Evolutionary conservation across 495 filamentous ascomycete species (phyloP).

Genomic region (Podospora sp.): DNA sequence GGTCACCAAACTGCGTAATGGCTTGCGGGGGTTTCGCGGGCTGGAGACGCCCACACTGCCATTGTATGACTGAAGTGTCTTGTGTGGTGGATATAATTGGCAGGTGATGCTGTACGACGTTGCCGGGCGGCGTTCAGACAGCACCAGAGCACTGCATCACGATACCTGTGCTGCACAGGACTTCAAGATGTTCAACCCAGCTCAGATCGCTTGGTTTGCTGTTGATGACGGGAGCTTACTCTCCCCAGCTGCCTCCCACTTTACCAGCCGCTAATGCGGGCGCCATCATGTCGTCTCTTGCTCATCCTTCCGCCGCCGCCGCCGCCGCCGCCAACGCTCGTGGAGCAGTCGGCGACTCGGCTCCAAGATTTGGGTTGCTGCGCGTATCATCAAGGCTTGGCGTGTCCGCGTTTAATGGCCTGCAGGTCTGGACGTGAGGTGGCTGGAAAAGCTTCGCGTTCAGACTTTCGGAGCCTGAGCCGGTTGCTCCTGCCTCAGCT

Average conservation of each 20-base stretch:
- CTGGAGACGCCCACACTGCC: neutral
- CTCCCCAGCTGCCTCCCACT: constrained; percentile 6
- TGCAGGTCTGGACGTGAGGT: constrained; percentile 18
- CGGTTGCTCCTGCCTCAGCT: neutral
- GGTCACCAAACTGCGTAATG: no score
- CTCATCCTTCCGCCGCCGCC: constrained; percentile 20
- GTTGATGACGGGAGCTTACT: constrained; percentile 4
- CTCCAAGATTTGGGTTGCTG: constrained; percentile 34
- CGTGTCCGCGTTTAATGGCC: constrained; percentile 40
- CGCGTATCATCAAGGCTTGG: constrained; percentile 37
- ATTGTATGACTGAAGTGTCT: neutral
- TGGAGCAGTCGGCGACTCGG: constrained; percentile 6
- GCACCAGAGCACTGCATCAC: neutral
- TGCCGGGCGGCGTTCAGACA: neutral
- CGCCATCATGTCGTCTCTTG: constrained; percentile 28
- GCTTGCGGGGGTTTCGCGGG: neutral
- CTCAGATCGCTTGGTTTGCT: neutral
- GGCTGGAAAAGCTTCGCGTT: neutral
- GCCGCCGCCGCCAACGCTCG: constrained; percentile 10
- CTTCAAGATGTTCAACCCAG: neutral
- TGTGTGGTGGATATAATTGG: constrained; percentile 5
- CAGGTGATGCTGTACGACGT: neutral
- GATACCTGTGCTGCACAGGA: neutral
- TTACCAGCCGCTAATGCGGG: constrained; percentile 39
- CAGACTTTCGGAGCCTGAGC: neutral